phyloP scores from a whole-genome alignment of 2,329 filamentous ascomycete species.

The Aspergillus ochraceus region DNA sequence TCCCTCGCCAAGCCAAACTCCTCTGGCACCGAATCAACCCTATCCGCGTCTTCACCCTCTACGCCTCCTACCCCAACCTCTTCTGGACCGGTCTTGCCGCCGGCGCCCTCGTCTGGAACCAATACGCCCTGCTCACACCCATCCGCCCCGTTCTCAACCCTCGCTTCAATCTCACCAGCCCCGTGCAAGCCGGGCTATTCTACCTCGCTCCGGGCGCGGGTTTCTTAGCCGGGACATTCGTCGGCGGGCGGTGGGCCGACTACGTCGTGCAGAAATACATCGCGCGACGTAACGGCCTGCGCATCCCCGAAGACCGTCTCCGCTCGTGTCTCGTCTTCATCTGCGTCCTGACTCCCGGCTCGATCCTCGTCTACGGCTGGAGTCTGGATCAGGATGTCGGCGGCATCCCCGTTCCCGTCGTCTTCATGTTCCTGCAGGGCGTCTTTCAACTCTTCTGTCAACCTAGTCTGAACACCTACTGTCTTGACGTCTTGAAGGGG shows the following conservation, averaged over 20 bases:
- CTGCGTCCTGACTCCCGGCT: slow-evolving; percentile 58
- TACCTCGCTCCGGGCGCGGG: slow-evolving; percentile 73
- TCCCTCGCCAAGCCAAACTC: slow-evolving; percentile 51
- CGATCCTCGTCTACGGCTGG: slow-evolving; percentile 71
- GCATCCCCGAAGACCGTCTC: slow-evolving; percentile 69
- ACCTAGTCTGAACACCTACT: slow-evolving; percentile 75
- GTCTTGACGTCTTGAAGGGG: slow-evolving; percentile 65
- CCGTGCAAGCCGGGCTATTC: slow-evolving; percentile 69
- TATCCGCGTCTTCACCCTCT: slow-evolving; percentile 57
- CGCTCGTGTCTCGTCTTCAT: slow-evolving; percentile 60
- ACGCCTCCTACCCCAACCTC: slow-evolving; percentile 70
- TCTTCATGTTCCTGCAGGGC: slow-evolving; percentile 73
- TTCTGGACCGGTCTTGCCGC: slow-evolving; percentile 62
- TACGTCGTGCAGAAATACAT: slow-evolving; percentile 66
- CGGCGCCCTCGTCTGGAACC: slow-evolving; percentile 70
- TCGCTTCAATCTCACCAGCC: slow-evolving; percentile 66
- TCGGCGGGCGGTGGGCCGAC: slow-evolving; percentile 73
- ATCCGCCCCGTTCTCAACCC: slow-evolving; percentile 75
- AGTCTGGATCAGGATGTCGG: slow-evolving; percentile 56
- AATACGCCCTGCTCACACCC: slow-evolving; percentile 67
- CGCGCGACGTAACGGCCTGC: slow-evolving; percentile 54
- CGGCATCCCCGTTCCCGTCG: slow-evolving; percentile 61
- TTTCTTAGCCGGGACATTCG: slow-evolving; percentile 67
- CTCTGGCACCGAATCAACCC: slow-evolving; percentile 68
- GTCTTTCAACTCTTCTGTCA: slow-evolving; percentile 75